phyloP scores from a whole-genome alignment of 257 asterid species.

The Solanum chaucha region DNA sequence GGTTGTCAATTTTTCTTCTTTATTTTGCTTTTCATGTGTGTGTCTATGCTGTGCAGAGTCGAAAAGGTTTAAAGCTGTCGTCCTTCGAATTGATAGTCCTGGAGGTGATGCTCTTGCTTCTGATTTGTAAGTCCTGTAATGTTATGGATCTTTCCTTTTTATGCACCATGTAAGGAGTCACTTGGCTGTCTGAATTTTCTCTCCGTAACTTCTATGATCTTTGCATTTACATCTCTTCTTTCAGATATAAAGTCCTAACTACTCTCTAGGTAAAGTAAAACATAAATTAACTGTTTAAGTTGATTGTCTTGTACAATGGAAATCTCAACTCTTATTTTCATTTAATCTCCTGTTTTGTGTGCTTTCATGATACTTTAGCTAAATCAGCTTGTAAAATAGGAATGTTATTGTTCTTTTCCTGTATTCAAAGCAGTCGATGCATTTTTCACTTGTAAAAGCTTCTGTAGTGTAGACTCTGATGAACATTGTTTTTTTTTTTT shows the following conservation, averaged over 20 bases:
- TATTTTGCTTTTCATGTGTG: background rate
- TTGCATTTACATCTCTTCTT: background rate
- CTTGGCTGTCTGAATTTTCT: background rate
- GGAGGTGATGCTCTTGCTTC: slow-evolving; percentile 99
- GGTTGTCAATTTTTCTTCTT: background rate
- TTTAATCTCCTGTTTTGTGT: background rate
- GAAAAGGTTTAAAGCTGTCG: slow-evolving; percentile 72
- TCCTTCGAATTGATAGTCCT: slow-evolving; percentile 94
- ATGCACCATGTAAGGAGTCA: background rate
- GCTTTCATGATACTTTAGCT: background rate
- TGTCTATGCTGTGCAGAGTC: slow-evolving; percentile 48
- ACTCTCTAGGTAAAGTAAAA: background rate
- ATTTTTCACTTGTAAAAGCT: background rate
- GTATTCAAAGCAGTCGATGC: background rate
- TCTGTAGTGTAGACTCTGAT: background rate
- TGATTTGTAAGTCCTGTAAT: slow-evolving; percentile 65
- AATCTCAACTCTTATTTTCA: background rate
- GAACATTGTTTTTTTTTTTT: background rate
- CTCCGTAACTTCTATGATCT: background rate
- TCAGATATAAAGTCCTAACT: background rate
- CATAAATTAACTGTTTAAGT: background rate
- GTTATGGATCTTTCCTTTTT: background rate
- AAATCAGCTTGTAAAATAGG: background rate
- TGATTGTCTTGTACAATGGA: background rate
- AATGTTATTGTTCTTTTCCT: background rate